Percentiles rank a stretch among this genome's conserved stretches.
phyloP scores from a whole-genome alignment of 2,329 filamentous ascomycete genomes.

The Pseudocercospora fijiensis region DNA sequence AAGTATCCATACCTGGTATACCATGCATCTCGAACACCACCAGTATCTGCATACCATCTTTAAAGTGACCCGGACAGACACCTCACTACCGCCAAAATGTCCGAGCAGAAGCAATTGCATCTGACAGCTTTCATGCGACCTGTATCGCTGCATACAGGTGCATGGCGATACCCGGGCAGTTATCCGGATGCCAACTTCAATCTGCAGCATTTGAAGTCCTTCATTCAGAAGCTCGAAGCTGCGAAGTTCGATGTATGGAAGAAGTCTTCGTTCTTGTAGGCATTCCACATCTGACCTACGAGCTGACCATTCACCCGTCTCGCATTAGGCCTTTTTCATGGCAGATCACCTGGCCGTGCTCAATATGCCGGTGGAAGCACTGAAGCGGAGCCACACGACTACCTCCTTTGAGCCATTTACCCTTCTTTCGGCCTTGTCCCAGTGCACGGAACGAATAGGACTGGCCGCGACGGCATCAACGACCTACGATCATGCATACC shows the following conservation, averaged over 20 bases:
- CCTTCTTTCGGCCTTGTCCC: conserved; percentile 47
- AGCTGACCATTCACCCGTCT: background rate
- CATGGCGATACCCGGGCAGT: conserved; percentile 51
- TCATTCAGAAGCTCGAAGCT: conserved; percentile 53
- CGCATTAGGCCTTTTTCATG: conserved; percentile 51
- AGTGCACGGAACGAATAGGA: conserved; percentile 45
- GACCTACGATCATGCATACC: conserved; percentile 42
- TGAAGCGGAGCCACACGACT: conserved; percentile 58
- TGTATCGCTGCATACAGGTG: conserved; percentile 58
- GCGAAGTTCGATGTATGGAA: conserved; percentile 46
- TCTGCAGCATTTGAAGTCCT: conserved; percentile 52
- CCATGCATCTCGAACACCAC: background rate
- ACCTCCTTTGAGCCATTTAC: conserved; percentile 55
- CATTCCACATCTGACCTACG: too few relatives aligned
- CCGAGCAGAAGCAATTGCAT: conserved; percentile 44
- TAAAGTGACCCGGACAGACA: background rate
- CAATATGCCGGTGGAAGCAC: conserved; percentile 52
- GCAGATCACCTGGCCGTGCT: conserved; percentile 47
- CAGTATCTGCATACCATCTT: background rate
- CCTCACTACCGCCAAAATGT: background rate
- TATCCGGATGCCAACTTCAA: conserved; percentile 61
- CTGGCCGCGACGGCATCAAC: conserved; percentile 42
- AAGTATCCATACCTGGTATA: conserved; percentile 5
- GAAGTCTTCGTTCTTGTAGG: too few relatives aligned
- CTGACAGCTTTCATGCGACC: conserved; percentile 45